A percentile compares a stretch with the other conserved stretches of the same genome.
These are phyloP conservation scores for Chytridium lagenaria DNA, from an alignment of 371 early-diverging fungal genomes.

Conservation along the genomic window DNA sequence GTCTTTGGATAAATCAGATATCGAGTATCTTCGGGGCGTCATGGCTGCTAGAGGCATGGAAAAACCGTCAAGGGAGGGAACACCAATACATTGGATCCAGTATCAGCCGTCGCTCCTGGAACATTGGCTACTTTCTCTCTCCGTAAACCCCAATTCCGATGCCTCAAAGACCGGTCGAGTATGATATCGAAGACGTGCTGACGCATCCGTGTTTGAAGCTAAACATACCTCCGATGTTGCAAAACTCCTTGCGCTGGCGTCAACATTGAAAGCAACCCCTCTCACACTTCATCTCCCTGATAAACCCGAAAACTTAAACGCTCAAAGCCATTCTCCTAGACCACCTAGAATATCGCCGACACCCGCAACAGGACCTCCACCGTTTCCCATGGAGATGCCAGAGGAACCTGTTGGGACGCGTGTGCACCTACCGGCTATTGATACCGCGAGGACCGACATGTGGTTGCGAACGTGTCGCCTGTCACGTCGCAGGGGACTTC, in stretches of 20 bases:
- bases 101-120: not conserved
- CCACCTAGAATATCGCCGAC: not conserved
- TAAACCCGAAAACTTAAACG: no score
- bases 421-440: not conserved
- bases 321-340: not conserved
- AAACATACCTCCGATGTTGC: not conserved
- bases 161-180: not conserved
- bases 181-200: slow-evolving; percentile 1
- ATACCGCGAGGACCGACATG: no score
- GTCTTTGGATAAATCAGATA: not conserved
- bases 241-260: not conserved
- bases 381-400: slow-evolving; percentile 15
- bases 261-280: not conserved
- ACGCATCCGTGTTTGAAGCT: not conserved
- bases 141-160: slow-evolving; percentile 3
- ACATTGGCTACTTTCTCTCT: not conserved
- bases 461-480: not conserved
- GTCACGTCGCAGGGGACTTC: not conserved
- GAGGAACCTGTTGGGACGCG: not conserved
- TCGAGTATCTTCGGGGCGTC: slow-evolving; percentile 3
- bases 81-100: no score
- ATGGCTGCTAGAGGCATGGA: not conserved
- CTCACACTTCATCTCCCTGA: not conserved
- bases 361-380: not conserved
- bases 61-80: not conserved